phyloP scores from a whole-genome alignment of 345 rosid species.

The Rhizophora apiculata region DNA sequence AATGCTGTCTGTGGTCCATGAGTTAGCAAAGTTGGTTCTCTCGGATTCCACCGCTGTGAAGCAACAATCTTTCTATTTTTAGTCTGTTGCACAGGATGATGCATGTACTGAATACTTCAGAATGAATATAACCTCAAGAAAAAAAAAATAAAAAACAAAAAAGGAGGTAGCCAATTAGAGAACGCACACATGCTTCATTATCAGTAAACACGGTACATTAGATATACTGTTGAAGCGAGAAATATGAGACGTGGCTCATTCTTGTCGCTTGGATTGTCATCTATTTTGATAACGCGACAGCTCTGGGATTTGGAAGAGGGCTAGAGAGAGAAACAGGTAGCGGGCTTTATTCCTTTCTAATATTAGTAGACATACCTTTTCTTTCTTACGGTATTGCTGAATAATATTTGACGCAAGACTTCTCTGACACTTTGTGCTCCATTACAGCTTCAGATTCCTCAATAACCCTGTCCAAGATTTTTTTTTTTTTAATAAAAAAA shows the following conservation, averaged over 20 bases:
- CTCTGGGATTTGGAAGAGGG: background rate
- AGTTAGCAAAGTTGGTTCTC: no score
- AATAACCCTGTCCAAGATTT: slow-evolving; percentile 41
- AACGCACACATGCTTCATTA: no score
- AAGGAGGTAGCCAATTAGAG: no score
- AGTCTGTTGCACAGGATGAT: no score
- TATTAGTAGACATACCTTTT: background rate
- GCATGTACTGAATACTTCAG: no score
- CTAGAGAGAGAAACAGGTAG: background rate
- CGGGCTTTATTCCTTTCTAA: background rate
- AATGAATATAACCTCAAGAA: no score
- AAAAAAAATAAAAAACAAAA: no score
- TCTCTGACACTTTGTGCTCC: slow-evolving; percentile 12
- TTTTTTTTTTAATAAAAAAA: no score
- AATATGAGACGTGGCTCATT: background rate
- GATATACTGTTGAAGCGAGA: slow-evolving; percentile 12
- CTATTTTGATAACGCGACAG: background rate
- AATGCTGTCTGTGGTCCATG: no score
- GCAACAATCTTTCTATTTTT: no score
- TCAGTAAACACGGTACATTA: background rate
- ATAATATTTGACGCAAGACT: background rate
- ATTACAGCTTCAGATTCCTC: slow-evolving; percentile 58
- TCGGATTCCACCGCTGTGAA: no score
- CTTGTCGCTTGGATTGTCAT: background rate
- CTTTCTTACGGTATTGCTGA: background rate